These are phyloP conservation scores for Rhodotorula taiwanensis DNA, from an alignment of 768 basidiomycete genomes.

Conservation along the genomic window DNA sequence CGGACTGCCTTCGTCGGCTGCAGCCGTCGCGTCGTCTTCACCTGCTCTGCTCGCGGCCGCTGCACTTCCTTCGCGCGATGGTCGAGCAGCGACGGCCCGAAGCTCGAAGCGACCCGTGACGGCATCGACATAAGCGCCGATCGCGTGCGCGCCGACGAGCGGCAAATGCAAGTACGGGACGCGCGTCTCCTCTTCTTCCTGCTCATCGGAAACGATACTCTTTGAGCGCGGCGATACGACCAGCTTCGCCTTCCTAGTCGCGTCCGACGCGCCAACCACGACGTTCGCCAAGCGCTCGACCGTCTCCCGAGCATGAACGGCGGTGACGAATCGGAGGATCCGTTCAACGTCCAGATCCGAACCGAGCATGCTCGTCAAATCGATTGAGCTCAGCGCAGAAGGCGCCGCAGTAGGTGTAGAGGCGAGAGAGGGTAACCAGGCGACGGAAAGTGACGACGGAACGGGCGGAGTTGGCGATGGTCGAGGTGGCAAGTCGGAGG, in stretches of 20 bases:
- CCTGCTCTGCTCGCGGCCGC: neutral
- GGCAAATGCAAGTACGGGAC: conserved; percentile 12
- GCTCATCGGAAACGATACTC: neutral
- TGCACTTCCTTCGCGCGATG: no score
- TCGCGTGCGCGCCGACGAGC: conserved; percentile 2
- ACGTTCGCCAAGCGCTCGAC: conserved; percentile 1
- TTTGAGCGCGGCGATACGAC: neutral
- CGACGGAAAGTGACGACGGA: neutral
- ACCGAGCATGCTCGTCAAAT: neutral
- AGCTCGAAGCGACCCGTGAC: conserved; percentile 16
- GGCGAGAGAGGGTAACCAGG: neutral
- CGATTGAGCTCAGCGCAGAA: neutral
- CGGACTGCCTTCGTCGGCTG: neutral
- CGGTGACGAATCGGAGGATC: conserved; percentile 5
- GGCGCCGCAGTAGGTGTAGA: neutral
- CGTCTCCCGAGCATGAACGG: conserved; percentile 2
- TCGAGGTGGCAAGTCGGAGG: no score
- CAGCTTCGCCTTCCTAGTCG: neutral
- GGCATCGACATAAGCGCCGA: conserved; percentile 1
- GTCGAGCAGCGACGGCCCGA: neutral
- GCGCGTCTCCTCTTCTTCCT: neutral
- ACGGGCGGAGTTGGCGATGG: neutral
- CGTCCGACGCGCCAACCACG: neutral
- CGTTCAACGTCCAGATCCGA: conserved; percentile 15
- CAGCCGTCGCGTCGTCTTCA: neutral